phyloP scores from a whole-genome alignment of 2,329 filamentous ascomycete genomes.

The Claviceps pazoutovae region DNA sequence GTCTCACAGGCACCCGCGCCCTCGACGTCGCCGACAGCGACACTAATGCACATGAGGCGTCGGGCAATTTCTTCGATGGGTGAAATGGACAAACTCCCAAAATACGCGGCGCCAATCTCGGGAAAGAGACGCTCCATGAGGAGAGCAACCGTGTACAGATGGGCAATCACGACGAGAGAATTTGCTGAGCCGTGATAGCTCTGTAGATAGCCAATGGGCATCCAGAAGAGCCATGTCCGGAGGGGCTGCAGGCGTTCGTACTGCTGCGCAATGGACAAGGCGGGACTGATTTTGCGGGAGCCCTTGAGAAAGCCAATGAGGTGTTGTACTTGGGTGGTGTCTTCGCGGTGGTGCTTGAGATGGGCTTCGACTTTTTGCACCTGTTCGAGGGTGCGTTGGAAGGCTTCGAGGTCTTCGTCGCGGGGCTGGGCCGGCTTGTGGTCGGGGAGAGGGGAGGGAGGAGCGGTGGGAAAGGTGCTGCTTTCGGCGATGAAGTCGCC shows the following conservation, averaged over 20 bases:
- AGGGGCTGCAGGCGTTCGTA: slow-evolving; percentile 83
- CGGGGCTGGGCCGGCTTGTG: slow-evolving; percentile 47
- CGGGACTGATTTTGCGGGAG: slow-evolving; percentile 55
- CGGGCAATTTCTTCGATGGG: slow-evolving; percentile 80
- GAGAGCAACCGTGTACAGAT: slow-evolving; percentile 82
- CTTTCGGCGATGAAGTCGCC: slow-evolving; percentile 70
- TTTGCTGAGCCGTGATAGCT: slow-evolving; percentile 61
- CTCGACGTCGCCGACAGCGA: slow-evolving; percentile 37
- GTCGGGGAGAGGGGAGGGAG: slow-evolving; percentile 46
- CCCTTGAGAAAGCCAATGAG: slow-evolving; percentile 60
- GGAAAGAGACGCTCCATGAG: slow-evolving; percentile 84
- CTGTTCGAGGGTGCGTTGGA: slow-evolving; percentile 52
- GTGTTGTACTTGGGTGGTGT: slow-evolving; percentile 54
- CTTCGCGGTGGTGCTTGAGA: slow-evolving; percentile 54
- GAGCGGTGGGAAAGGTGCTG: slow-evolving; percentile 56
- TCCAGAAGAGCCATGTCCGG: slow-evolving; percentile 90
- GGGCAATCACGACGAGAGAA: slow-evolving; percentile 70
- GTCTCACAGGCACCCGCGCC: slow-evolving; percentile 35
- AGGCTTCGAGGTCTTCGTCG: slow-evolving; percentile 56
- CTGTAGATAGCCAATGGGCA: slow-evolving; percentile 73
- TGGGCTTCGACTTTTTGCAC: slow-evolving; percentile 54
- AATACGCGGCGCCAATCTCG: slow-evolving; percentile 80
- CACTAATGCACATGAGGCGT: slow-evolving; percentile 55
- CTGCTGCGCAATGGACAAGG: slow-evolving; percentile 63
- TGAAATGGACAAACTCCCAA: slow-evolving; percentile 62